These are phyloP conservation scores for Gigaspora rosea DNA, from an alignment of 192 early-diverging fungal species.

Conservation along the genomic window DNA sequence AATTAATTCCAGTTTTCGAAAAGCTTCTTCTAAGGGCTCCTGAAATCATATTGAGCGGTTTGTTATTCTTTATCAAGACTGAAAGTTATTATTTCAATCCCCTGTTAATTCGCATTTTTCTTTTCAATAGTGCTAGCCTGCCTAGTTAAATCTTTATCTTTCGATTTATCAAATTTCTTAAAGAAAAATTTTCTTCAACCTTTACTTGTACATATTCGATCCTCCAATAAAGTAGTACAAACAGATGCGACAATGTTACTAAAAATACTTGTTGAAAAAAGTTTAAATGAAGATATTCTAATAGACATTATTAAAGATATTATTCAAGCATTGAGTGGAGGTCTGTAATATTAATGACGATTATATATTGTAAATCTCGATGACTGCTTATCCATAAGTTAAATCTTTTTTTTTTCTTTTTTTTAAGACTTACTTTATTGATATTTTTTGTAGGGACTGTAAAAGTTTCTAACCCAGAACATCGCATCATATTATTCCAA, in stretches of 20 bases:
- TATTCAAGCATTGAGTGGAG: slow-evolving; percentile 46
- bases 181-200: slow-evolving; percentile 64
- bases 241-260: slow-evolving; percentile 63
- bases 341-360: neutral
- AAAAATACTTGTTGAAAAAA: slow-evolving; percentile 52
- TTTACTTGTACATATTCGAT: slow-evolving; percentile 66
- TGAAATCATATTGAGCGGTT: slow-evolving; percentile 72
- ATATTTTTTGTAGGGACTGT: slow-evolving; percentile 36
- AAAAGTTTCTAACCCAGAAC: slow-evolving; percentile 64
- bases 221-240: slow-evolving; percentile 60
- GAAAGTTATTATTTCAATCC: neutral
- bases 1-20: slow-evolving; percentile 67
- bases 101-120: slow-evolving; percentile 18
- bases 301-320: slow-evolving; percentile 62
- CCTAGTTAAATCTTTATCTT: slow-evolving; percentile 54
- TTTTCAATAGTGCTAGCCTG: slow-evolving; percentile 49
- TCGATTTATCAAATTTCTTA: slow-evolving; percentile 64
- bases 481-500: slow-evolving; percentile 64
- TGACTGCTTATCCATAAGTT: neutral
- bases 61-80: neutral
- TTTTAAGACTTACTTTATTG: slow-evolving; percentile 42
- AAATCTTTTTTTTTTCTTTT: slow-evolving; percentile 39
- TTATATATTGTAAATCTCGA: too few species aligned
- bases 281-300: slow-evolving; percentile 51
- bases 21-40: slow-evolving; percentile 84